Percentiles rank a stretch among this genome's conserved stretches.
These are phyloP conservation scores for Phaeotremella fagi DNA, from an alignment of 768 basidiomycete genomes.

Conservation along the genomic window DNA sequence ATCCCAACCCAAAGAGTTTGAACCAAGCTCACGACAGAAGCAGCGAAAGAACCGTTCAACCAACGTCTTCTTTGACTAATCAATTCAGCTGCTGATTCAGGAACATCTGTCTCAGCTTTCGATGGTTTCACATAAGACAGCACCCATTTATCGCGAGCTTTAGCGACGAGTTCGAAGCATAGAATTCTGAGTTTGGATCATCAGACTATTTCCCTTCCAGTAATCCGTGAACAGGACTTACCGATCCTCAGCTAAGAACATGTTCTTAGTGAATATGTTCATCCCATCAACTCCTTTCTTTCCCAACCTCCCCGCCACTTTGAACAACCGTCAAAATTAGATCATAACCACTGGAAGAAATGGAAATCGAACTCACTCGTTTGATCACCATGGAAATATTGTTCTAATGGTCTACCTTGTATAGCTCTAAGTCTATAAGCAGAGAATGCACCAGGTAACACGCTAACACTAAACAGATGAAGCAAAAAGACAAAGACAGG, in stretches of 20 bases:
- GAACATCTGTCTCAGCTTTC: slow-evolving; percentile 90
- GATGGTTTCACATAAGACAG: slow-evolving; percentile 89
- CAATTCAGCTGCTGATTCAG: slow-evolving; percentile 78
- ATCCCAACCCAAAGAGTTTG: no score
- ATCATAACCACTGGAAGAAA: no score
- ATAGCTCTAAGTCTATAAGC: slow-evolving; percentile 94
- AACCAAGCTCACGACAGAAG: slow-evolving; percentile 64
- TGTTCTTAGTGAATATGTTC: slow-evolving; percentile 89
- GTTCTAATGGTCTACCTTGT: slow-evolving; percentile 66
- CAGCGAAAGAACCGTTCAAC: slow-evolving; percentile 94
- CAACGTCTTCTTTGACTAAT: slow-evolving; percentile 94
- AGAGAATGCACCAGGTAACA: slow-evolving; percentile 93
- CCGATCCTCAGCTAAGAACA: slow-evolving; percentile 78
- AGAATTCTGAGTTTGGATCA: slow-evolving; percentile 61
- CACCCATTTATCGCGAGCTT: slow-evolving; percentile 79
- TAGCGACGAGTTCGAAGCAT: slow-evolving; percentile 94
- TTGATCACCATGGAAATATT: slow-evolving; percentile 58
- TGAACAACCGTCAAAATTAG: slow-evolving; percentile 37
- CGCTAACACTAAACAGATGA: slow-evolving; percentile 58
- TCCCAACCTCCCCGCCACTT: slow-evolving; percentile 84
- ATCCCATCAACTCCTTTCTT: slow-evolving; percentile 91
- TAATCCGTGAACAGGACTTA: background rate
- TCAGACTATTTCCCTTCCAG: background rate
- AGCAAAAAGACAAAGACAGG: background rate
- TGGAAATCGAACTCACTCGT: slow-evolving; percentile 36